Evolutionary conservation across 495 filamentous ascomycete species (phyloP).

Genomic region (Tuber magnatum): DNA sequence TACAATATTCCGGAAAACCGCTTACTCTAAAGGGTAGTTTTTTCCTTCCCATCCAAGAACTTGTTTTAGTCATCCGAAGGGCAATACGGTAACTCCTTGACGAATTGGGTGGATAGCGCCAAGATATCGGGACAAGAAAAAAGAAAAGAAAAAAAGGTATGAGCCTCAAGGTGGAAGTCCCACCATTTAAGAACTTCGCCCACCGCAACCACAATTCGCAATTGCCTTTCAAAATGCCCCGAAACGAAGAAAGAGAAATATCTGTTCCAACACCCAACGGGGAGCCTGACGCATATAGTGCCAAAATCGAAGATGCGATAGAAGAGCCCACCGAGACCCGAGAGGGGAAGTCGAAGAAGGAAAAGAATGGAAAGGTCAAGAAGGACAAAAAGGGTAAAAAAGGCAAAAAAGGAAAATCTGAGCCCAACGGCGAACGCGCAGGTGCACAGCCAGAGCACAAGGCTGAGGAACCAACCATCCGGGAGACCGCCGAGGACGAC

Average conservation of each 20-base stretch:
- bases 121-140: slow-evolving; percentile 9
- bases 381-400: slow-evolving; percentile 17
- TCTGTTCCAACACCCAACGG: not conserved
- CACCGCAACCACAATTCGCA: not conserved
- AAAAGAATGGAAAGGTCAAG: slow-evolving; percentile 11
- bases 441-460: not conserved
- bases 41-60: not conserved
- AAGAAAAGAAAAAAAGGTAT: slow-evolving; percentile 8
- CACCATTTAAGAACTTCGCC: not conserved
- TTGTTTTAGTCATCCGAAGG: not conserved
- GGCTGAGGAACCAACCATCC: slow-evolving; percentile 6
- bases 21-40: not conserved
- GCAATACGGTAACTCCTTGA: not conserved
- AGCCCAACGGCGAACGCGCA: slow-evolving; percentile 8
- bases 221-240: slow-evolving; percentile 11
- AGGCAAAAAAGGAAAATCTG: slow-evolving; percentile 10
- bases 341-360: slow-evolving; percentile 18
- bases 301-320: slow-evolving; percentile 4
- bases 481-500: slow-evolving; percentile 8
- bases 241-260: slow-evolving; percentile 14
- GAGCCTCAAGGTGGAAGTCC: slow-evolving; percentile 5
- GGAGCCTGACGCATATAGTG: slow-evolving; percentile 7
- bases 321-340: slow-evolving; percentile 8
- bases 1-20: not conserved
- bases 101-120: not conserved